Conservation (phyloP, 2,329 filamentous ascomycete species). For the Celoporthe dispersa region DNA sequence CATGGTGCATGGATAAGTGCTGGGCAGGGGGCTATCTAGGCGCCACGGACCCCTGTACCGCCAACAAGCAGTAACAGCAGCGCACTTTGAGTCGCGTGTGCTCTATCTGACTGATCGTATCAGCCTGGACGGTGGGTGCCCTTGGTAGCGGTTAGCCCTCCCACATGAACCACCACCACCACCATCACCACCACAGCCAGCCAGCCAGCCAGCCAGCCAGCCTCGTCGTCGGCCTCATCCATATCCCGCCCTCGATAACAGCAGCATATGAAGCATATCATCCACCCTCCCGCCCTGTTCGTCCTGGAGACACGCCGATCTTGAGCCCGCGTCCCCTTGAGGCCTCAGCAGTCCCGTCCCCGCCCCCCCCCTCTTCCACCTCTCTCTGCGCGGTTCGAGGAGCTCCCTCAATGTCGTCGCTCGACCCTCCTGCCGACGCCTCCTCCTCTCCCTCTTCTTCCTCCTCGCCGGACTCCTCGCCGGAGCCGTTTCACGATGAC, state of each 20-base stretch:
- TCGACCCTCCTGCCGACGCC: conserved; percentile 5
- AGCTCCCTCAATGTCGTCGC: conserved; percentile 27
- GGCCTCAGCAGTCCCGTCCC: neutral
- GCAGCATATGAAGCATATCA: neutral
- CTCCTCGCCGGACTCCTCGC: conserved; percentile 22
- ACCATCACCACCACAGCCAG: neutral
- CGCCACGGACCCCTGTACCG: neutral
- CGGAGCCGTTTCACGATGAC: conserved; percentile 13
- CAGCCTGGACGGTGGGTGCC: neutral
- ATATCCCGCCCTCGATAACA: neutral
- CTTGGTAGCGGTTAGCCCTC: neutral
- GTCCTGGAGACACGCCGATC: neutral
- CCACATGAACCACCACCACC: neutral
- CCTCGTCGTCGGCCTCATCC: neutral
- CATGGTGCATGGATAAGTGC: neutral
- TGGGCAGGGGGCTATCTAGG: neutral
- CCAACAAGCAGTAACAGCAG: neutral
- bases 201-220: neutral
- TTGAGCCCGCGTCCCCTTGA: neutral
- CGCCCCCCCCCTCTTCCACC: neutral
- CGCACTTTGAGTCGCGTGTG: neutral
- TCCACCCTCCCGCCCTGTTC: neutral
- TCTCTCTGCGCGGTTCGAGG: conserved; percentile 3
- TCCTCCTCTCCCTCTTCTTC: conserved; percentile 21
- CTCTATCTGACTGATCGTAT: neutral